Base-by-base conservation (phyloP, 2,329 filamentous ascomycete genomes). In the Fusarium xylarioides region DNA sequence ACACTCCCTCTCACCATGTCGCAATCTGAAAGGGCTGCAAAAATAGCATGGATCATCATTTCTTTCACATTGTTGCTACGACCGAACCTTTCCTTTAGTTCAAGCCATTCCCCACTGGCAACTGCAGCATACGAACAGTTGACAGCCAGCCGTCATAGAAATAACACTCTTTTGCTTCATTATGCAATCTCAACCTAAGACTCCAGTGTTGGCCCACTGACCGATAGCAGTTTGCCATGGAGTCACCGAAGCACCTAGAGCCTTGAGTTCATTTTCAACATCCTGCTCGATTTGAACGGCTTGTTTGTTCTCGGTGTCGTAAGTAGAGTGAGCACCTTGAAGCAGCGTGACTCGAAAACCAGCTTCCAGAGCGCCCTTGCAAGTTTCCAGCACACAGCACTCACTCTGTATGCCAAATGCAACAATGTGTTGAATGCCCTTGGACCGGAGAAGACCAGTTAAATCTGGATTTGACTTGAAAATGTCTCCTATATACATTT, bases 401-500 rank as follows among this genome's bases (percentile, higher is more conserved):
- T 71, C 67, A 23, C 69, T 71, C 47, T 71, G 69, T 14, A 71
- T 49, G 5, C 69, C 69, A 44, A 71, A 71, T 5, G 44, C 63
- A 11, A 71, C 43, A 26, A 71, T 67, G 1, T 59, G 46, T n/a
- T 69, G 37, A 23, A 69, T 44, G 11, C 67, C 59, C 34, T 56
- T 38, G 4, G 43, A 46, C 34, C 40, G 69, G 7, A 70, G 37
- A 14, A 55, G 26, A 12, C 47, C 38, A 14, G 37, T 49, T 34
- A 70, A 23, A 10, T 38, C 42, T 8, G 65, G 49, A 30, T 70
- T 70, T 18, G 67, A 65, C 38, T 65, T 52, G 53, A 69, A 70
- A 11, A 65, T 69, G 16, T 70, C 55, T 38, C 67, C 65, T 70
- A 21, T 7, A 30, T 14, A 15, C 5, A 21, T n/a, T 70, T 18